Evolutionary conservation across 2,329 filamentous ascomycete species (phyloP).

Genomic region (Arachnomyces sp.): DNA sequence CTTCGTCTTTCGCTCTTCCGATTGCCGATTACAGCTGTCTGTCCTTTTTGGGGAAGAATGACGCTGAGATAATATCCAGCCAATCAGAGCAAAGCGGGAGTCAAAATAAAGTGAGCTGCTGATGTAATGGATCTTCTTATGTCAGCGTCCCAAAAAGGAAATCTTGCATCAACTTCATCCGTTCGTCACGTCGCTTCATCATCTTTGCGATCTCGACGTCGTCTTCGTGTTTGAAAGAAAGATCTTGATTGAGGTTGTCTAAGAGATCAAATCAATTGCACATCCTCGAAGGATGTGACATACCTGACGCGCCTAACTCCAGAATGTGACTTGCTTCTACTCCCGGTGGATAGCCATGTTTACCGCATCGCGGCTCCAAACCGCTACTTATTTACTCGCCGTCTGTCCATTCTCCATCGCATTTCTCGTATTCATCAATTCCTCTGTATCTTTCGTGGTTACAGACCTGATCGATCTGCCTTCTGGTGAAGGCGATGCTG

Average conservation of each 20-base stretch:
- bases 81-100: too few relatives aligned
- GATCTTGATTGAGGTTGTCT: too few relatives aligned
- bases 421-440: constrained; percentile 59
- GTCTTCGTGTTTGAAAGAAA: too few relatives aligned
- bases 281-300: neutral
- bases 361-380: constrained; percentile 50
- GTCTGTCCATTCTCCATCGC: constrained; percentile 58
- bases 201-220: too few relatives aligned
- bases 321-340: constrained; percentile 6
- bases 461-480: constrained; percentile 53
- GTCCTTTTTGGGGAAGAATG: too few relatives aligned
- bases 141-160: too few relatives aligned
- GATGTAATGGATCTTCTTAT: too few relatives aligned
- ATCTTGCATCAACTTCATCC: neutral
- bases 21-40: too few relatives aligned
- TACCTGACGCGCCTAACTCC: neutral
- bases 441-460: constrained; percentile 55
- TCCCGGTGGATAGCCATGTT: constrained; percentile 34
- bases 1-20: too few relatives aligned
- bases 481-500: constrained; percentile 50
- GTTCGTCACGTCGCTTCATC: neutral
- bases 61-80: too few relatives aligned
- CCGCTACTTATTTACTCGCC: constrained; percentile 52
- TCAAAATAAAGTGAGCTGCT: too few relatives aligned
- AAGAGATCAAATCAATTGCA: neutral